Conservation (phyloP, 2,329 filamentous ascomycete species). For the Coniosporium tulheliwenetii region DNA sequence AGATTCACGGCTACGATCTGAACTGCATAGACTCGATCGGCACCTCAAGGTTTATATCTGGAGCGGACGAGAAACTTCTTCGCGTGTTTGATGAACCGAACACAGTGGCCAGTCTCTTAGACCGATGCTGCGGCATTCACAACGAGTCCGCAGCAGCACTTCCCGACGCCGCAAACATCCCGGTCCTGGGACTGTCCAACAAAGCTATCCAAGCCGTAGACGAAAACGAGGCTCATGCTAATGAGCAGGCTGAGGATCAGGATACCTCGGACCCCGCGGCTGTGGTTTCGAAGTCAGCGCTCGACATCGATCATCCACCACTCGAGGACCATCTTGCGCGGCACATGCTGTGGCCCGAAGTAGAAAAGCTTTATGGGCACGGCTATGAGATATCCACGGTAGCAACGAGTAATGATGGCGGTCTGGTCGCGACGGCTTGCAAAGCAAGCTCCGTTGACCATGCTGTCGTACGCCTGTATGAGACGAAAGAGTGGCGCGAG, state of each 20-base stretch:
- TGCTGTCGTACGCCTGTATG: constrained; percentile 83
- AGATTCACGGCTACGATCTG: constrained; percentile 95
- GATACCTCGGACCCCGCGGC: constrained; percentile 41
- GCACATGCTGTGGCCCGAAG: constrained; percentile 88
- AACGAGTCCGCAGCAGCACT: constrained; percentile 22
- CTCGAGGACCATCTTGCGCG: constrained; percentile 80
- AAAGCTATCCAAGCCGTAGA: constrained; percentile 55
- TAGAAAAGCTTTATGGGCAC: constrained; percentile 93
- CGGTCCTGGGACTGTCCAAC: constrained; percentile 87
- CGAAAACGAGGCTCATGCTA: constrained; percentile 13
- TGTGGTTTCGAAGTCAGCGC: constrained; percentile 41
- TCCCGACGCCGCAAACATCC: constrained; percentile 85
- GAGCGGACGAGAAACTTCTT: constrained; percentile 95
- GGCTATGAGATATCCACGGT: constrained; percentile 92
- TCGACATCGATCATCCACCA: constrained; percentile 59
- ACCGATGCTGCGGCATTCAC: constrained; percentile 47
- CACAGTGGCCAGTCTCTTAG: constrained; percentile 61
- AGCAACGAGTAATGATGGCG: constrained; percentile 58
- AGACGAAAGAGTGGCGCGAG: constrained; percentile 77
- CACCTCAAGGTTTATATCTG: constrained; percentile 68
- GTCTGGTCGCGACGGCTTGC: constrained; percentile 77
- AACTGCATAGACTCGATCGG: constrained; percentile 79
- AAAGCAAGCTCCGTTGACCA: constrained; percentile 86
- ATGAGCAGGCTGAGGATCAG: constrained; percentile 32
- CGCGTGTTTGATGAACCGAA: constrained; percentile 85